These are phyloP conservation scores for Cytospora leucostoma DNA, from an alignment of 2,329 filamentous ascomycete genomes.

Conservation along the genomic window DNA sequence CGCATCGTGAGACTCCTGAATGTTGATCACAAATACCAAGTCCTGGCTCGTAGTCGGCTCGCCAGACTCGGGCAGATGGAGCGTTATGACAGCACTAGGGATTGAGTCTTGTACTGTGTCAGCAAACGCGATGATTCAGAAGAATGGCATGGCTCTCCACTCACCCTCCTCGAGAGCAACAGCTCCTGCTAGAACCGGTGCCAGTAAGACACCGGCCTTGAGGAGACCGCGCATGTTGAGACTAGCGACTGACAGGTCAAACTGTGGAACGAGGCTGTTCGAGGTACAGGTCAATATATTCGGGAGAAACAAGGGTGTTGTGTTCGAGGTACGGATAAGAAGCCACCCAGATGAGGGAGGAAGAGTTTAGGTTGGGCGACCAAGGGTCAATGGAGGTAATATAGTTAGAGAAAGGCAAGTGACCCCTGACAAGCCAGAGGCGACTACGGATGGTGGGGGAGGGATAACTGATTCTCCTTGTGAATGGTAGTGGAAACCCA, in stretches of 20 bases:
- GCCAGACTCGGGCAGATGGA: conserved; percentile 31
- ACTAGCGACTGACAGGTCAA: conserved; percentile 2
- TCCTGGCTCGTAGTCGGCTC: background rate
- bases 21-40: conserved; percentile 44
- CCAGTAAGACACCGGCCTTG: conserved; percentile 39
- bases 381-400: conserved; percentile 28
- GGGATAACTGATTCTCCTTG: background rate
- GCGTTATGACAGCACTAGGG: conserved; percentile 32
- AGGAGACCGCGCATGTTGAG: conserved; percentile 39
- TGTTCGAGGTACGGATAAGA: conserved; percentile 10
- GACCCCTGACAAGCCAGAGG: conserved; percentile 4
- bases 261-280: background rate
- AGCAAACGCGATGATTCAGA: conserved; percentile 1
- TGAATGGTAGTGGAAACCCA: conserved; percentile 6
- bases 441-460: conserved; percentile 18
- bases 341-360: conserved; percentile 19
- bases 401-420: conserved; percentile 28
- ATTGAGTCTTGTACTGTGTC: conserved; percentile 26
- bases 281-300: background rate
- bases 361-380: conserved; percentile 27
- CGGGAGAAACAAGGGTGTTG: background rate
- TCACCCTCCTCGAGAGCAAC: conserved; percentile 31
- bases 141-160: background rate
- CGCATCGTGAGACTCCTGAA: conserved; percentile 46
- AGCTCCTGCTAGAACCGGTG: conserved; percentile 39